phyloP scores from a whole-genome alignment of 306 rosid genomes.

The Quercus aquifolioides region DNA sequence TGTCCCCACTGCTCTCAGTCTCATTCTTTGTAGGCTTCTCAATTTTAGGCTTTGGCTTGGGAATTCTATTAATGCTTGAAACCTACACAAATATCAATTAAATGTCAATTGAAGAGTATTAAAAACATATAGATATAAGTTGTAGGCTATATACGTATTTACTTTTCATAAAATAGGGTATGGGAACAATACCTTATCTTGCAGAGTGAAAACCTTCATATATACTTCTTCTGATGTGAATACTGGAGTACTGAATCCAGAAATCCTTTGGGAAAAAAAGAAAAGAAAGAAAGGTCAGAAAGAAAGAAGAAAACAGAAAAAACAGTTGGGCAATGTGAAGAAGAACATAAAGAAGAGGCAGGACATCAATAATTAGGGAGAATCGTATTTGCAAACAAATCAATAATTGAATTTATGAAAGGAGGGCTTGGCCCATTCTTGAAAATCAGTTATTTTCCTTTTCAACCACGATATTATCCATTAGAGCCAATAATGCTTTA shows the following conservation, averaged over 20 bases:
- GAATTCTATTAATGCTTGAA: slow-evolving; percentile 62
- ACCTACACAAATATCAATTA: slow-evolving; percentile 38
- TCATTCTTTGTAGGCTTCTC: slow-evolving; percentile 63
- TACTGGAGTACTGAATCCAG: slow-evolving; percentile 62
- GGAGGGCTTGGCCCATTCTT: background rate
- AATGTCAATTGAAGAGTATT: slow-evolving; percentile 3
- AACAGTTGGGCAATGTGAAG: too few species aligned
- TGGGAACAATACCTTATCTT: slow-evolving; percentile 62
- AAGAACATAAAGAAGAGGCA: background rate
- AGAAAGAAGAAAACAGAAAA: background rate
- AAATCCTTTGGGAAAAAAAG: slow-evolving; percentile 40
- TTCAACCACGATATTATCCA: too few species aligned
- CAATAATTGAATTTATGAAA: background rate
- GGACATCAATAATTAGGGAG: background rate
- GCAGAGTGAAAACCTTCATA: slow-evolving; percentile 53
- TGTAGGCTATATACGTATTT: slow-evolving; percentile 6
- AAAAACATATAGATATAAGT: slow-evolving; percentile 3
- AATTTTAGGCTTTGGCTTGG: slow-evolving; percentile 85
- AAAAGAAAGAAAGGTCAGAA: slow-evolving; percentile 15
- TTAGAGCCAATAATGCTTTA: too few species aligned
- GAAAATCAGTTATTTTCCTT: background rate
- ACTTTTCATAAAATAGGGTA: slow-evolving; percentile 1
- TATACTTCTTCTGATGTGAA: slow-evolving; percentile 85
- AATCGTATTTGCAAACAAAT: background rate
- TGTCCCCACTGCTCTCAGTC: slow-evolving; percentile 45